phyloP scores from a whole-genome alignment of 805 yeast species.

The Starmerella floricola region DNA sequence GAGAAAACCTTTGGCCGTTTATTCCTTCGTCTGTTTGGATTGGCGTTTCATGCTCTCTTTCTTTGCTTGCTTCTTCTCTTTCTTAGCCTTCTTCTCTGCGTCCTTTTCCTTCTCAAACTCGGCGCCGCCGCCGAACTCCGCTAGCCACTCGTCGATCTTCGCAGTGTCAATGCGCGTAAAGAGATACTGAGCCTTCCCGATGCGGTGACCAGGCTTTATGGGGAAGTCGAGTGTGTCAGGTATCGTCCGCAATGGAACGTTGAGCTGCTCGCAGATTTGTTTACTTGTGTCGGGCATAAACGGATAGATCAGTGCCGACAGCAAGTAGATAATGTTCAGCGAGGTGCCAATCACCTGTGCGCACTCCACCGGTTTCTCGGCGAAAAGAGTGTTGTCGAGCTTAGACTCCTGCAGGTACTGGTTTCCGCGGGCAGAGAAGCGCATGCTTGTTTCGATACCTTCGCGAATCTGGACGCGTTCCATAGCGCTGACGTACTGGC shows the following conservation, averaged over 20 bases:
- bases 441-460: constrained; percentile 87
- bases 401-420: constrained; percentile 92
- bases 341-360: constrained; percentile 92
- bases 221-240: constrained; percentile 62
- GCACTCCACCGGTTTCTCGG: constrained; percentile 61
- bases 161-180: constrained; percentile 86
- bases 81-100: constrained; percentile 10
- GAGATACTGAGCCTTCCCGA: constrained; percentile 82
- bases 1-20: background rate
- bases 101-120: constrained; percentile 8
- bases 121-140: constrained; percentile 67
- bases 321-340: constrained; percentile 71
- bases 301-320: constrained; percentile 74
- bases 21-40: background rate
- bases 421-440: constrained; percentile 84
- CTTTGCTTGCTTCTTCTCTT: constrained; percentile 14
- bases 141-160: constrained; percentile 78
- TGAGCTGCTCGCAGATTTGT: constrained; percentile 64
- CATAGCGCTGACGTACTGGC: constrained; percentile 55
- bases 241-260: constrained; percentile 67
- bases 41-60: constrained; percentile 13
- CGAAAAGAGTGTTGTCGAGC: constrained; percentile 75
- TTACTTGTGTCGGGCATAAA: constrained; percentile 77
- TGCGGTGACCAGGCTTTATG: constrained; percentile 68
- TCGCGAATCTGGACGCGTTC: constrained; percentile 63